Conservation (phyloP, 2,329 filamentous ascomycete species). For the Curvularia hawaiiensis region DNA sequence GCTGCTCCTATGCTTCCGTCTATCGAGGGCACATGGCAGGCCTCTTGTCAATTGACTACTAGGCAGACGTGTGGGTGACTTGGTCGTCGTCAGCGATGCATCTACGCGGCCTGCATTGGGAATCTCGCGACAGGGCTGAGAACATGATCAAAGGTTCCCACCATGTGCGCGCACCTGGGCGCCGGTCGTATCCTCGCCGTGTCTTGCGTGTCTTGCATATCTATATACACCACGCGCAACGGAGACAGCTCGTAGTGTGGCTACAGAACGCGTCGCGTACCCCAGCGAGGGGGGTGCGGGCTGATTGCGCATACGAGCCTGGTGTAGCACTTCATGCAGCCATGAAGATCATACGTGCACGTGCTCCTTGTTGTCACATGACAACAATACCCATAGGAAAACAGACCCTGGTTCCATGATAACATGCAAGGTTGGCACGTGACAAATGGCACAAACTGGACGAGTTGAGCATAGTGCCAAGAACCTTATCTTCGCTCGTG, state of each 20-base stretch:
- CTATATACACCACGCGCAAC: not conserved
- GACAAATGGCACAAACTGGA: not conserved
- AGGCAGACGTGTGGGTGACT: slow-evolving; percentile 30
- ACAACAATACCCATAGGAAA: not conserved
- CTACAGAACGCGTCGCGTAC: not conserved
- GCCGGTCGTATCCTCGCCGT: slow-evolving; percentile 2
- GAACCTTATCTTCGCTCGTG: not conserved
- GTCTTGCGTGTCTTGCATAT: slow-evolving; percentile 7
- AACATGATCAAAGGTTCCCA: slow-evolving; percentile 2
- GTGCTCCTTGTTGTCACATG: not conserved
- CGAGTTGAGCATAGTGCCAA: not conserved
- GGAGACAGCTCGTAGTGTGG: not conserved
- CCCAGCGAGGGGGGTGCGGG: not conserved
- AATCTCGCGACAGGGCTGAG: slow-evolving; percentile 1
- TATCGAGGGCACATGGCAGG: slow-evolving; percentile 23
- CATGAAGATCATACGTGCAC: not conserved
- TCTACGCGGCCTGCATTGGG: slow-evolving; percentile 12
- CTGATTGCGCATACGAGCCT: not conserved
- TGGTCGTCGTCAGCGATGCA: slow-evolving; percentile 30
- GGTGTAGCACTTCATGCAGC: not conserved
- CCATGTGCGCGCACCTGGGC: not conserved
- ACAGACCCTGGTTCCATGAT: not conserved
- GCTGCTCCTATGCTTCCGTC: not conserved
- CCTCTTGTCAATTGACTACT: slow-evolving; percentile 18
- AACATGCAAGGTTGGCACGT: not conserved